Evolutionary conservation across 352 stramenopile genomes (phyloP).

Genomic region (Phytophthora sp.): DNA sequence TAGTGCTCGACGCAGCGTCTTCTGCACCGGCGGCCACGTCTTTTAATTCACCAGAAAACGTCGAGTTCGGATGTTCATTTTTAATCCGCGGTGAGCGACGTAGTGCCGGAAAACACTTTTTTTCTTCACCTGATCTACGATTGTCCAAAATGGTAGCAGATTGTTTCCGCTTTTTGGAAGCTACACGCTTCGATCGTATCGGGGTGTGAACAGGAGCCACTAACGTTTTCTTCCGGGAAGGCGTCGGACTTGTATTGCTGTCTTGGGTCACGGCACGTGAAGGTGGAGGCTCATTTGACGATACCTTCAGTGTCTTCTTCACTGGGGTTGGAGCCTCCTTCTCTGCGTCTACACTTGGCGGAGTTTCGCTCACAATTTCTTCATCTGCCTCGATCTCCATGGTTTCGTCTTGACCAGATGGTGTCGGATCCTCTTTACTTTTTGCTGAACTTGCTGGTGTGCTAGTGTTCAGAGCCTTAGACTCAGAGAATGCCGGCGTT

Average conservation of each 20-base stretch:
- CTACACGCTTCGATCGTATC: slow-evolving; percentile 12
- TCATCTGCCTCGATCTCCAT: slow-evolving; percentile 2
- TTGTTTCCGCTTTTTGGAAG: slow-evolving; percentile 19
- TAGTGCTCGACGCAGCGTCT: too few species aligned
- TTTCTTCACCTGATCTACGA: background rate
- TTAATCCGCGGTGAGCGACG: slow-evolving; percentile 33
- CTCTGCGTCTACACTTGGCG: background rate
- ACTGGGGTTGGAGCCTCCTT: too few species aligned
- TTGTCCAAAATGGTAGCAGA: background rate
- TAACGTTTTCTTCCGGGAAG: background rate
- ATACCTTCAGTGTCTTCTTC: too few species aligned
- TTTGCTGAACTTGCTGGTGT: background rate
- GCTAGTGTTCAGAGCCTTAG: background rate
- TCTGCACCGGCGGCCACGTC: too few species aligned
- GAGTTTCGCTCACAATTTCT: background rate
- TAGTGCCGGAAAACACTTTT: background rate
- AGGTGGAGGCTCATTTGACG: too few species aligned
- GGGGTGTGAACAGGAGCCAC: slow-evolving; percentile 11
- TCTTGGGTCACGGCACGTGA: too few species aligned
- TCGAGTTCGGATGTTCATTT: slow-evolving; percentile 7
- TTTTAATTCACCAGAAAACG: background rate
- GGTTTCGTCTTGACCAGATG: background rate
- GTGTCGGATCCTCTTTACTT: background rate
- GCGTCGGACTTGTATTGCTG: background rate
- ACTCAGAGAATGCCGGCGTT: background rate